Percentiles rank a stretch among this genome's conserved stretches.
These are phyloP conservation scores for Mycena maculata DNA, from an alignment of 768 basidiomycete species.

Conservation along the genomic window DNA sequence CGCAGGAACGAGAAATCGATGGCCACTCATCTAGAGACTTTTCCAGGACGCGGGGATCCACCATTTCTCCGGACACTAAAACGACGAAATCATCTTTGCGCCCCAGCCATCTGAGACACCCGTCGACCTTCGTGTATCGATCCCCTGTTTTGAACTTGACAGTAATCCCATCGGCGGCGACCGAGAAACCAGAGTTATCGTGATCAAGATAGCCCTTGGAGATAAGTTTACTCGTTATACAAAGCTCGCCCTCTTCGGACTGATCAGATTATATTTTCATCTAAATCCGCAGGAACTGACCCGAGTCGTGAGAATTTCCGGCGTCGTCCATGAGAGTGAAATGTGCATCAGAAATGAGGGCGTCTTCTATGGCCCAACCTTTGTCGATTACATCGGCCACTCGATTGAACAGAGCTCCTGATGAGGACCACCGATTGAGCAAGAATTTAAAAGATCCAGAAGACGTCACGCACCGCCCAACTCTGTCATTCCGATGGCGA, in stretches of 20 bases:
- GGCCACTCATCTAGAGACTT: slow-evolving; percentile 41
- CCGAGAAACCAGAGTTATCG: slow-evolving; percentile 41
- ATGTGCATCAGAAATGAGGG: slow-evolving; percentile 40
- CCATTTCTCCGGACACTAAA: slow-evolving; percentile 44
- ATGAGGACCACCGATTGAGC: too few relatives aligned
- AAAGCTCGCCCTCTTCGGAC: slow-evolving; percentile 44
- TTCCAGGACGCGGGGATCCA: slow-evolving; percentile 49
- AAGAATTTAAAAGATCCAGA: too few relatives aligned
- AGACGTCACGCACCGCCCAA: slow-evolving; percentile 40
- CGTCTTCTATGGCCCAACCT: slow-evolving; percentile 41
- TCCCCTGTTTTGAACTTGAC: slow-evolving; percentile 50
- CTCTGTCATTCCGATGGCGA: slow-evolving; percentile 52
- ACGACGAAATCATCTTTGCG: slow-evolving; percentile 48
- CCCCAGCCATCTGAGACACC: slow-evolving; percentile 46
- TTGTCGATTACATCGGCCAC: slow-evolving; percentile 33
- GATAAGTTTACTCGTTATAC: slow-evolving; percentile 43
- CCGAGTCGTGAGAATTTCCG: slow-evolving; percentile 34
- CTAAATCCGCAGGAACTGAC: slow-evolving; percentile 28
- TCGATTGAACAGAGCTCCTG: slow-evolving; percentile 46
- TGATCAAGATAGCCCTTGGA: slow-evolving; percentile 44
- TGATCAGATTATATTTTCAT: not conserved
- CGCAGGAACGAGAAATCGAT: slow-evolving; percentile 40
- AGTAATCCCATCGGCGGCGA: slow-evolving; percentile 40
- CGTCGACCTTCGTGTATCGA: slow-evolving; percentile 40
- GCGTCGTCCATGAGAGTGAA: slow-evolving; percentile 42